Conservation (phyloP, 2,329 filamentous ascomycete species). For the Neopestalotiopsis sp. region DNA sequence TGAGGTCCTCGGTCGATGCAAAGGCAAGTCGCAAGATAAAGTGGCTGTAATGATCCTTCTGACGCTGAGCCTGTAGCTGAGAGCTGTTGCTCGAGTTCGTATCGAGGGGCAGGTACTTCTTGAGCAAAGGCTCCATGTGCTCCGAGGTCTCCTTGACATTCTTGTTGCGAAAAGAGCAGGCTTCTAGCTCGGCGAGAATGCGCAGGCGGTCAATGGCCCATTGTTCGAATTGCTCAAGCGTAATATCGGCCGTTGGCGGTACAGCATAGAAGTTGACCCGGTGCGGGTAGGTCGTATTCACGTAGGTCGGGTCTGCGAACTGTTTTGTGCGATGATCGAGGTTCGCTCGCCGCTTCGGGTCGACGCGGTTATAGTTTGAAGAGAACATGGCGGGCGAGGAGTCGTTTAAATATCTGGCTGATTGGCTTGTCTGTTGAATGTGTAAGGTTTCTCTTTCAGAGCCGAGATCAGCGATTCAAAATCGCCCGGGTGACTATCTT, state of each 20-base stretch:
- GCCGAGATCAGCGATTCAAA: too few species aligned
- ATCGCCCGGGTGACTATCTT: not conserved
- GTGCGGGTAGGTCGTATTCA: slow-evolving; percentile 79
- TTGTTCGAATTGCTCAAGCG: slow-evolving; percentile 96
- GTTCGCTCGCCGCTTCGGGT: slow-evolving; percentile 76
- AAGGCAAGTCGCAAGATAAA: slow-evolving; percentile 96
- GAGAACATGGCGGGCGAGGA: slow-evolving; percentile 31
- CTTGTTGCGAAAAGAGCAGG: slow-evolving; percentile 94
- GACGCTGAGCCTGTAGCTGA: slow-evolving; percentile 73
- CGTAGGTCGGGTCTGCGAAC: slow-evolving; percentile 78
- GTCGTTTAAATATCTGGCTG: not conserved
- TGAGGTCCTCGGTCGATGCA: slow-evolving; percentile 86
- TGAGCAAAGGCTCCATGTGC: slow-evolving; percentile 85
- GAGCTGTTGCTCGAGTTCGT: slow-evolving; percentile 38
- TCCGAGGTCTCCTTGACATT: slow-evolving; percentile 78
- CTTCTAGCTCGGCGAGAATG: slow-evolving; percentile 86
- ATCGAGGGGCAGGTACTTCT: slow-evolving; percentile 60
- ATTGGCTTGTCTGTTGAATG: not conserved
- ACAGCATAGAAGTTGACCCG: slow-evolving; percentile 91
- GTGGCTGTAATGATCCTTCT: slow-evolving; percentile 97
- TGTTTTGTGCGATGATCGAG: slow-evolving; percentile 85
- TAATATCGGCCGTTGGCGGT: slow-evolving; percentile 91
- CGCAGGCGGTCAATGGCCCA: slow-evolving; percentile 95
- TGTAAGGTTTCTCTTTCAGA: too few species aligned
- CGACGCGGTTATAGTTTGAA: slow-evolving; percentile 52